phyloP scores from a whole-genome alignment of 1,284 basidiomycete genomes.

The Ceratobasidium sp. region DNA sequence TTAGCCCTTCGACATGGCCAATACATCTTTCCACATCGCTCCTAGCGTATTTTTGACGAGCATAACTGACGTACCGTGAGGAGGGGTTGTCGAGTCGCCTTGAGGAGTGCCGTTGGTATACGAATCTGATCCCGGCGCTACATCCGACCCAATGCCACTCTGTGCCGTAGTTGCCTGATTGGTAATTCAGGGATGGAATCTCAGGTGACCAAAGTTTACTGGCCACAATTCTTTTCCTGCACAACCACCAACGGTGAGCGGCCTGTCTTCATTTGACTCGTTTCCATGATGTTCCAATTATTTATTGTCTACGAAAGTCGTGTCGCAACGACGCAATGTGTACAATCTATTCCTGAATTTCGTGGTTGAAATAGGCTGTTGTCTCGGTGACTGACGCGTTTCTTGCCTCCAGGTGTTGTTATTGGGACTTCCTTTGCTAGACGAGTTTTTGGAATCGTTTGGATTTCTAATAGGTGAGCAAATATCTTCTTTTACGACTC shows the following conservation, averaged over 20 bases:
- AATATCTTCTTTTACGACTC: background rate
- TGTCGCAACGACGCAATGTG: constrained; percentile 25
- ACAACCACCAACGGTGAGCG: constrained; percentile 14
- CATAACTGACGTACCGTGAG: constrained; percentile 29
- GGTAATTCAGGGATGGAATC: constrained; percentile 4
- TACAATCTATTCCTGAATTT: constrained; percentile 25
- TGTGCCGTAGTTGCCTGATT: background rate
- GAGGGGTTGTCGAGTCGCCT: constrained; percentile 23
- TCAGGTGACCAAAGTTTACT: background rate
- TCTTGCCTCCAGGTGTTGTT: background rate
- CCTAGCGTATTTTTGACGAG: background rate
- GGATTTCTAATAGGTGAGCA: background rate
- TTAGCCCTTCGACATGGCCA: background rate
- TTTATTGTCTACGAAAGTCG: constrained; percentile 37
- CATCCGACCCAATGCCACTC: constrained; percentile 9
- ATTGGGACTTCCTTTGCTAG: background rate
- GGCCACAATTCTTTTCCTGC: background rate
- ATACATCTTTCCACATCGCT: background rate
- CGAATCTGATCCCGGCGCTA: constrained; percentile 11
- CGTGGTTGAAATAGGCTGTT: background rate
- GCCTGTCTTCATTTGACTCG: background rate
- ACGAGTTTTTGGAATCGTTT: no score
- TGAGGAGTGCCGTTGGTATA: constrained; percentile 21
- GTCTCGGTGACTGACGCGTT: constrained; percentile 18
- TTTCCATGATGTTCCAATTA: constrained; percentile 28